Percentiles rank a stretch among this genome's conserved stretches.
These are phyloP conservation scores for Entomophthora muscae DNA, from an alignment of 371 early-diverging fungal species.

Conservation along the genomic window DNA sequence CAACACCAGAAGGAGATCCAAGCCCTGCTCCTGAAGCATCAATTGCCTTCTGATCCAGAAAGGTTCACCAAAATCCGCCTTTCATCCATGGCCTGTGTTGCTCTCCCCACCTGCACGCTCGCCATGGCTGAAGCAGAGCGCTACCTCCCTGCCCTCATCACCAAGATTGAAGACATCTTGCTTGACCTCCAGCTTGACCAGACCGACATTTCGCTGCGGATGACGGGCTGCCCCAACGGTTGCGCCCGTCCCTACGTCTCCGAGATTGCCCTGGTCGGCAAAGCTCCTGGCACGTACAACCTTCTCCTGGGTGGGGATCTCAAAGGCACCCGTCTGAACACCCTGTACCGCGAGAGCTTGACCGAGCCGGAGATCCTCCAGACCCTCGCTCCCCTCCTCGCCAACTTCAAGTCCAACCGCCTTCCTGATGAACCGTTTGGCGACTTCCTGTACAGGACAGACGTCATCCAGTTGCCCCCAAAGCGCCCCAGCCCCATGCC, in stretches of 20 bases:
- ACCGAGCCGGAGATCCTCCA: constrained; percentile 69
- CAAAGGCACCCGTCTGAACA: constrained; percentile 70
- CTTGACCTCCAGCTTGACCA: constrained; percentile 62
- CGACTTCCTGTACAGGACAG: constrained; percentile 79
- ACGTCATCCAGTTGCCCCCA: constrained; percentile 73
- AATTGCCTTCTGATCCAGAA: constrained; percentile 53
- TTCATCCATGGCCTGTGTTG: constrained; percentile 88
- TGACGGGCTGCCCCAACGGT: constrained; percentile 95
- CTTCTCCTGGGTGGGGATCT: constrained; percentile 85
- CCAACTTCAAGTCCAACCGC: constrained; percentile 54
- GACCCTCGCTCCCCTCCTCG: constrained; percentile 56
- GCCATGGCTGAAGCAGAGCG: constrained; percentile 95
- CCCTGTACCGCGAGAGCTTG: constrained; percentile 71
- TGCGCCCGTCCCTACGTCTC: constrained; percentile 86
- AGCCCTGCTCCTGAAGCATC: constrained; percentile 49
- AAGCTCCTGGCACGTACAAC: constrained; percentile 83
- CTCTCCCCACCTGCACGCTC: constrained; percentile 80
- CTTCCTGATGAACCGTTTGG: constrained; percentile 69
- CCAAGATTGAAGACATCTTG: constrained; percentile 50
- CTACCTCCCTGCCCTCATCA: constrained; percentile 69
- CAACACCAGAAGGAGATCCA: constrained; percentile 49
- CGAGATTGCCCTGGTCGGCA: constrained; percentile 89
- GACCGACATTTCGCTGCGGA: constrained; percentile 81
- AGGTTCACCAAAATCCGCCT: constrained; percentile 62
- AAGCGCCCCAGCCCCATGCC: no score